Conservation (phyloP, 139 green algal genomes). For the Tetradesmus lagerheimii region DNA sequence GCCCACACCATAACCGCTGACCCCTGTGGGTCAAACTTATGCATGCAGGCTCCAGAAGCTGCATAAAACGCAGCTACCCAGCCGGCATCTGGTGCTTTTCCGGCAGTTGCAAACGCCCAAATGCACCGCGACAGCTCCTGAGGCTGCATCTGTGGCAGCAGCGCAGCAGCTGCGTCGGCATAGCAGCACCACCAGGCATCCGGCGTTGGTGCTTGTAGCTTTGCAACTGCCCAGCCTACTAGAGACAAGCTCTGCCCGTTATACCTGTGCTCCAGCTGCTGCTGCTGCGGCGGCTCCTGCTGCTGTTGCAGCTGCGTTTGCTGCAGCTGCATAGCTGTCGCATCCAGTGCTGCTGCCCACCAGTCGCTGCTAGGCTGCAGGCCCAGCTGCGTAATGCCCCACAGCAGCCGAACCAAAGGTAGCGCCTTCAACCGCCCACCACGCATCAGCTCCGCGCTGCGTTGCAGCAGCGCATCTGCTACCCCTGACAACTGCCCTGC, state of each 20-base stretch:
- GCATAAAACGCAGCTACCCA: constrained; percentile 27
- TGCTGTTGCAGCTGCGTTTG: neutral
- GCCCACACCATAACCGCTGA: neutral
- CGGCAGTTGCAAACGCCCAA: constrained; percentile 5
- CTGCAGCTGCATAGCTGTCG: constrained; percentile 6
- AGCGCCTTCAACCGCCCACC: neutral
- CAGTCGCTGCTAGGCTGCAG: neutral
- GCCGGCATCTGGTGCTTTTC: neutral
- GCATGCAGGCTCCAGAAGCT: neutral
- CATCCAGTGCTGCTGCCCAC: constrained; percentile 22
- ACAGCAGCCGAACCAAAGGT: neutral
- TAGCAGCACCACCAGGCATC: constrained; percentile 19
- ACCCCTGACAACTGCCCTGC: constrained; percentile 16
- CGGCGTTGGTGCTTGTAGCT: neutral
- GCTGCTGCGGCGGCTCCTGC: neutral
- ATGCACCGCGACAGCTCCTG: constrained; percentile 16
- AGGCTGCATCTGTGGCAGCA: constrained; percentile 3
- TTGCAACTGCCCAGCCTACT: constrained; percentile 24
- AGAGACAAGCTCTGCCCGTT: neutral
- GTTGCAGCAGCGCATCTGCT: neutral
- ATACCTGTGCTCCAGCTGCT: neutral
- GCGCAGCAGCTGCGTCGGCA: neutral
- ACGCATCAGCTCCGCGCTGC: neutral
- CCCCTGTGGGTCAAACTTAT: constrained; percentile 9
- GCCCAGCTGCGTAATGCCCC: neutral